phyloP scores from a whole-genome alignment of 257 asterid genomes.

The Fraxinus pennsylvanica region DNA sequence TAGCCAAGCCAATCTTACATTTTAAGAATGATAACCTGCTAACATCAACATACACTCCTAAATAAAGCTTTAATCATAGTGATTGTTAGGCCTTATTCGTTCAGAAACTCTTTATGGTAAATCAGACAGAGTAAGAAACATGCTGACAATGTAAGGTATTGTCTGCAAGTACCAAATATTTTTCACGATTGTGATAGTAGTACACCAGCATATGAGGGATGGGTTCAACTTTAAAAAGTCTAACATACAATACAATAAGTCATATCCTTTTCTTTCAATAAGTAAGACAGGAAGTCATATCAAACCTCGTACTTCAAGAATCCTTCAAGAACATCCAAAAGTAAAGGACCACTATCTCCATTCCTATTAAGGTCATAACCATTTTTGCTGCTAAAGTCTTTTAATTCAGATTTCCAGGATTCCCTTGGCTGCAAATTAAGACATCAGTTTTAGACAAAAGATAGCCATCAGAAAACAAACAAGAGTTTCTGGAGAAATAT shows the following conservation, averaged over 20 bases:
- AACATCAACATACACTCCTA: neutral
- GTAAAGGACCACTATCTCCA: slow-evolving; percentile 91
- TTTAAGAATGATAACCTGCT: neutral
- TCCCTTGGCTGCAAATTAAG: slow-evolving; percentile 58
- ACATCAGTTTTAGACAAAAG: slow-evolving; percentile 8
- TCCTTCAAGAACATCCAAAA: slow-evolving; percentile 97
- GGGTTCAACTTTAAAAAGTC: slow-evolving; percentile 34
- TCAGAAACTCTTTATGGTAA: neutral
- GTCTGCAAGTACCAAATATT: neutral
- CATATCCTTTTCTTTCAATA: slow-evolving; percentile 45
- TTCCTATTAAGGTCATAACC: slow-evolving; percentile 91
- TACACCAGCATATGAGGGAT: slow-evolving; percentile 45
- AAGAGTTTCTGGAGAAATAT: neutral
- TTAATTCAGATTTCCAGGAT: slow-evolving; percentile 67
- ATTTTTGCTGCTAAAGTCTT: slow-evolving; percentile 86
- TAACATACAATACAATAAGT: slow-evolving; percentile 10
- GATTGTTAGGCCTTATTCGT: neutral
- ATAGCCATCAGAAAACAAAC: slow-evolving; percentile 8
- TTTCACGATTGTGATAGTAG: slow-evolving; percentile 6
- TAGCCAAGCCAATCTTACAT: slow-evolving; percentile 8
- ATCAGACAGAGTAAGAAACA: neutral
- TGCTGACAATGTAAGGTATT: neutral
- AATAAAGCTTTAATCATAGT: neutral
- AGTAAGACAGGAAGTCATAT: slow-evolving; percentile 17
- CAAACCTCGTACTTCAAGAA: slow-evolving; percentile 97